Evolutionary conservation across 176 grass and related monocot species (phyloP), one percentile per base, ranked within the genome.

Genomic region (Lolium perenne): DNA sequence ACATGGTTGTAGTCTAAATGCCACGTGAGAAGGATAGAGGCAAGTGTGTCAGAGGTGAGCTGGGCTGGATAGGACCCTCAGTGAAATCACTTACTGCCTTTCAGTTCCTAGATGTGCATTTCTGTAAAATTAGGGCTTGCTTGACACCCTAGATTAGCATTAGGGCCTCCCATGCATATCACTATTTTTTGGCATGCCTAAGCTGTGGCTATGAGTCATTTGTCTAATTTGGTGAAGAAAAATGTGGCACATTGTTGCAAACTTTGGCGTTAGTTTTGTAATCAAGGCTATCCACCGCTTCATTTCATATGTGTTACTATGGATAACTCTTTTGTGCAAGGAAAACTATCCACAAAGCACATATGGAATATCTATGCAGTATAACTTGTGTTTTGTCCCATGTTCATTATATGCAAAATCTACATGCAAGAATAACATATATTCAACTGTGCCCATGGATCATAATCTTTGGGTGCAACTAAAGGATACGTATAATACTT

Each of bases 351-450:
- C 47, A 77, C 50, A 40, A 38, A 70, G 17, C 43, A 82, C 49
- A 68, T 77, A 26, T 22, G 38, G 45, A 76, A 70, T 43, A 11
- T 85, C 61, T 77, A 71, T 54, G 69, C 53, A 72, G 10, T 45
- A 63, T 67, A 45, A 78, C 29, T 26, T 57, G 6, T 8, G 6
- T 80, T 85, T 85, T 4, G 40, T 13, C 29, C 22, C 83, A 54
- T 46, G 32, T 78, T 64, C n/a, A 82, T 90, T 84, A 77, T 67
- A 46, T 25, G 10, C 6, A 40, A 69, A 60, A 70, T 29, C 51
- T 85, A 49, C 48, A 45, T 82, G 53, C 74, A 64, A 71, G 61
- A 83, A 6, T 22, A 80, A 49, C 53, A 55, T 78, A 68, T n/a
- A 79, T 83, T 56, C 35, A 40, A 74, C 65, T 3, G 5, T 73